phyloP scores from a whole-genome alignment of 1,284 basidiomycete species.

The Thelephora terrestris region DNA sequence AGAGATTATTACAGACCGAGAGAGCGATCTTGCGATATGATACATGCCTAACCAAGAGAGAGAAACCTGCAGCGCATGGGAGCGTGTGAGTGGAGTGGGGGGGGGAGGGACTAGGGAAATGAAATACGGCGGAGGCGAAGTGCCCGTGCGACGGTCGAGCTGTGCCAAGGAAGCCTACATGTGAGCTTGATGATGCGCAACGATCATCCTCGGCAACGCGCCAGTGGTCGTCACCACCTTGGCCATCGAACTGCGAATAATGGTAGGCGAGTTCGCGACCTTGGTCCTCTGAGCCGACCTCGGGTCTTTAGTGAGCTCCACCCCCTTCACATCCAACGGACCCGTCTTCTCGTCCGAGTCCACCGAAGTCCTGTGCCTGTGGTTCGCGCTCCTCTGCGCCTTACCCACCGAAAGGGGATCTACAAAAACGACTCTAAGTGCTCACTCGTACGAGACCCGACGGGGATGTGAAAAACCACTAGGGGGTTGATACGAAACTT shows the following conservation, averaged over 20 bases:
- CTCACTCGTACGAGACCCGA: no score
- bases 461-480: no score
- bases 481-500: slow-evolving; percentile 7
- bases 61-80: not conserved
- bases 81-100: not conserved
- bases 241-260: slow-evolving; percentile 45
- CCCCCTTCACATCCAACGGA: slow-evolving; percentile 24
- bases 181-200: not conserved
- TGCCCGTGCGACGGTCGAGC: no score
- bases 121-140: no score
- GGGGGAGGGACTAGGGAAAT: no score
- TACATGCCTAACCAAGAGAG: no score
- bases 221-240: slow-evolving; percentile 31
- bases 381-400: slow-evolving; percentile 4
- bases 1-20: not conserved
- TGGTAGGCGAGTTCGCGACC: slow-evolving; percentile 24
- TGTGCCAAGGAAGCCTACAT: not conserved
- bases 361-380: not conserved
- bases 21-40: no score
- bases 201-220: not conserved
- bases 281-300: slow-evolving; percentile 31
- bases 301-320: slow-evolving; percentile 27
- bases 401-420: no score
- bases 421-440: no score
- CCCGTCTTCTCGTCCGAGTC: not conserved